Conservation (phyloP, 352 stramenopile genomes). For the Pythium insidiosum region DNA sequence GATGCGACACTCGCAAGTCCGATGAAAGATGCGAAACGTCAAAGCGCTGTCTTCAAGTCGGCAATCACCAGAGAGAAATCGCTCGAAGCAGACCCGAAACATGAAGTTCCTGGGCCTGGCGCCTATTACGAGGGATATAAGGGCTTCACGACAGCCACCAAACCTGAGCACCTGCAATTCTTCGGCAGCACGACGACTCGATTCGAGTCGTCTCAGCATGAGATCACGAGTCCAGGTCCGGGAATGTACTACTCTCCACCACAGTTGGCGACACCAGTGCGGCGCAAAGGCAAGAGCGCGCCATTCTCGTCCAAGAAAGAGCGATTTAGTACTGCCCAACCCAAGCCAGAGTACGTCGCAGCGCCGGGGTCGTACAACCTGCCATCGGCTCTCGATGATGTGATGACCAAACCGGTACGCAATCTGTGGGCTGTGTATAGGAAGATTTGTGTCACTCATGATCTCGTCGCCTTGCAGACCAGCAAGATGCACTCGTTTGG, state of each 20-base stretch:
- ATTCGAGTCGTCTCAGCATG: constrained; percentile 26
- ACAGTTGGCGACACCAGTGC: constrained; percentile 16
- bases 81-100: constrained; percentile 14
- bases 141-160: constrained; percentile 30
- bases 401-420: constrained; percentile 66
- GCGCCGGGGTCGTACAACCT: constrained; percentile 68
- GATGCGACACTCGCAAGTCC: constrained; percentile 13
- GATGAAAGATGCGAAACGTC: constrained; percentile 31
- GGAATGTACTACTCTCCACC: constrained; percentile 51
- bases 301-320: constrained; percentile 68
- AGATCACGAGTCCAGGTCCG: constrained; percentile 25
- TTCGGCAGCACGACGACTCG: constrained; percentile 70
- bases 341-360: constrained; percentile 38
- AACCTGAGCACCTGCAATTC: constrained; percentile 72
- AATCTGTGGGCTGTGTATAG: not conserved
- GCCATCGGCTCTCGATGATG: constrained; percentile 38
- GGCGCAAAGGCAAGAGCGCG: constrained; percentile 31
- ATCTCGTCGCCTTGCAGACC: constrained; percentile 19
- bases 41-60: constrained; percentile 74
- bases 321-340: constrained; percentile 36
- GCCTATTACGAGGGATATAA: constrained; percentile 43
- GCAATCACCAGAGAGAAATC: constrained; percentile 42
- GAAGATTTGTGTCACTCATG: not conserved
- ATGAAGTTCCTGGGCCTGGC: constrained; percentile 51
- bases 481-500: constrained; percentile 65